Conservation (phyloP, 257 asterid genomes). For the Lycium barbarum region DNA sequence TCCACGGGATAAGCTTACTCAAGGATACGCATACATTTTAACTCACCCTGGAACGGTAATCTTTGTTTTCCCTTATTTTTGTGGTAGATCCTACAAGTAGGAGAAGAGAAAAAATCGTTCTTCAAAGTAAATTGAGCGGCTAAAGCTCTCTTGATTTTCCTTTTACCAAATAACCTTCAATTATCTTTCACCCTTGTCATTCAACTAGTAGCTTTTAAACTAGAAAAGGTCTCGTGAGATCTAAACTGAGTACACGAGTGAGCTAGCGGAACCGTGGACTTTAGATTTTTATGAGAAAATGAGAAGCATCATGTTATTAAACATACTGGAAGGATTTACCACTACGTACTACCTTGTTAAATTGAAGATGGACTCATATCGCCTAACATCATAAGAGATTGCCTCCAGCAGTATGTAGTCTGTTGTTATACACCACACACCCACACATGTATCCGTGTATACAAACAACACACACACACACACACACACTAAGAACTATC, state of each 20-base stretch:
- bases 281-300: neutral
- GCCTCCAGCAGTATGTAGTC: neutral
- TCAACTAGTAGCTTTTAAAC: neutral
- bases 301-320: neutral
- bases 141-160: neutral
- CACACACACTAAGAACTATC: neutral
- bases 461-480: too few species aligned
- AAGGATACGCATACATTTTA: conserved; percentile 66
- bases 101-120: neutral
- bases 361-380: neutral
- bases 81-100: conserved; percentile 10
- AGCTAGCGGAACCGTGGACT: neutral
- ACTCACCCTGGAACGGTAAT: conserved; percentile 68
- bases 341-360: neutral
- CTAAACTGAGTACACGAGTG: conserved; percentile 7
- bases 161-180: neutral
- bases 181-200: conserved; percentile 13
- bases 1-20: conserved; percentile 59
- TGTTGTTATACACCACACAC: neutral
- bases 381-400: neutral
- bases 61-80: neutral
- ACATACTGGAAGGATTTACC: neutral
- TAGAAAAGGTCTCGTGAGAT: neutral
- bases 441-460: neutral
- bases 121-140: neutral